Evolutionary conservation across 441 rosid genomes (phyloP).

Genomic region (Adansonia rubrostipa): DNA sequence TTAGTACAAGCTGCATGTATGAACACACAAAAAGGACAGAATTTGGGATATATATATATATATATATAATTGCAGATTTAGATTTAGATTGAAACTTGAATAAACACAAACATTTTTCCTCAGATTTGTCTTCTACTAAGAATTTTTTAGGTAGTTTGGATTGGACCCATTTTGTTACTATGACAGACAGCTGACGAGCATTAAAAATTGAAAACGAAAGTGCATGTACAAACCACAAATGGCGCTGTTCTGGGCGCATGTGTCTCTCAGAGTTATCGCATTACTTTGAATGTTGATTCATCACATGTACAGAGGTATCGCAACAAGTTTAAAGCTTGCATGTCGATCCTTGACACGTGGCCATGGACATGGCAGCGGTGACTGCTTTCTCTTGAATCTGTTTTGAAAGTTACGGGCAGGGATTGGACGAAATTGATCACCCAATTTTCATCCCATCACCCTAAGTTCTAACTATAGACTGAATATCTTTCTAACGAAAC

Average conservation of each 20-base stretch:
- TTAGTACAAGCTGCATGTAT: background rate
- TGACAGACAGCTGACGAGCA: conserved; percentile 15
- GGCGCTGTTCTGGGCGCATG: no score
- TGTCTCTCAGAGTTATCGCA: no score
- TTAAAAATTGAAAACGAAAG: background rate
- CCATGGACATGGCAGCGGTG: background rate
- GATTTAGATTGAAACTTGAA: background rate
- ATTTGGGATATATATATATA: background rate
- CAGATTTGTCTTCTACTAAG: background rate
- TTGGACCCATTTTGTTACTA: background rate
- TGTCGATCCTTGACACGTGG: no score
- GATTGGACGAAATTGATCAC: background rate
- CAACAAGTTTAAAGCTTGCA: no score
- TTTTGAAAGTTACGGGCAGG: background rate
- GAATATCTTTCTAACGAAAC: background rate
- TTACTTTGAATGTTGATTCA: no score
- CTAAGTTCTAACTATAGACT: no score
- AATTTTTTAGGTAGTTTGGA: background rate
- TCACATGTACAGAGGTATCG: no score
- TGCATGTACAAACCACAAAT: no score
- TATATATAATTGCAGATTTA: background rate
- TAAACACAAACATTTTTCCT: background rate
- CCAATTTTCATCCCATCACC: background rate
- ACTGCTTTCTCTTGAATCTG: background rate
- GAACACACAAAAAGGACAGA: background rate